These are phyloP conservation scores for Cubamyces sp. DNA, from an alignment of 768 basidiomycete genomes.

Conservation along the genomic window DNA sequence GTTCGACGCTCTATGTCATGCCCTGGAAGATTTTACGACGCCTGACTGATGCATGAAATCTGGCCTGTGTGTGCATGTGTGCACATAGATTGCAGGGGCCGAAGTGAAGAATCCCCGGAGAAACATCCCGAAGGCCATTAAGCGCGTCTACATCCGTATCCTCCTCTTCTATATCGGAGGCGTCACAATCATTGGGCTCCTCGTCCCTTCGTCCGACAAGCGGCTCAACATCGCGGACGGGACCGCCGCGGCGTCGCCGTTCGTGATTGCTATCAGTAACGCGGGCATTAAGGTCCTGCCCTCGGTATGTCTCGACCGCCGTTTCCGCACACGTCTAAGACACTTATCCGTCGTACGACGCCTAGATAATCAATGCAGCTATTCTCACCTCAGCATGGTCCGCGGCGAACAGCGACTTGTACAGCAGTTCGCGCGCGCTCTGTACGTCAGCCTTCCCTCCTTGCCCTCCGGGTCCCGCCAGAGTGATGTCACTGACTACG, in stretches of 20 bases:
- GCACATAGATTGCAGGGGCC: constrained; percentile 44
- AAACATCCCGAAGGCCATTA: constrained; percentile 45
- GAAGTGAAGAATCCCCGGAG: constrained; percentile 55
- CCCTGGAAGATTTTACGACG: background rate
- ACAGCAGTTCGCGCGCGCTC: constrained; percentile 43
- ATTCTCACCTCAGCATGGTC: constrained; percentile 44
- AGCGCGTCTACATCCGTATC: constrained; percentile 55
- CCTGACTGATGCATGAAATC: background rate
- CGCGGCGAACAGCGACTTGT: constrained; percentile 45
- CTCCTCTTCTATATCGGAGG: constrained; percentile 50
- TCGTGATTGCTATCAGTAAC: constrained; percentile 58
- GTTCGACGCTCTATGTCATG: constrained; percentile 8
- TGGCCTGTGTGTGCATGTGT: too few relatives aligned
- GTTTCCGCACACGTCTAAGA: background rate
- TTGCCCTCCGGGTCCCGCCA: background rate
- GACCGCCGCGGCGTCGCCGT: constrained; percentile 53
- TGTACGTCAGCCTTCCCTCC: constrained; percentile 31
- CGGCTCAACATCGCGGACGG: constrained; percentile 41
- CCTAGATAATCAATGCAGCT: constrained; percentile 36
- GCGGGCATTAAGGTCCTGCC: constrained; percentile 66
- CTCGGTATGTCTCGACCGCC: constrained; percentile 36
- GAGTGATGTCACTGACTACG: constrained; percentile 23
- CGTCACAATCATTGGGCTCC: constrained; percentile 49
- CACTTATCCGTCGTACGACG: background rate
- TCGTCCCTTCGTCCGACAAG: constrained; percentile 52